Percentiles rank a stretch among this genome's conserved stretches.
These are phyloP conservation scores for Akanthomyces lecanii DNA, from an alignment of 2,329 filamentous ascomycete genomes.

Conservation along the genomic window DNA sequence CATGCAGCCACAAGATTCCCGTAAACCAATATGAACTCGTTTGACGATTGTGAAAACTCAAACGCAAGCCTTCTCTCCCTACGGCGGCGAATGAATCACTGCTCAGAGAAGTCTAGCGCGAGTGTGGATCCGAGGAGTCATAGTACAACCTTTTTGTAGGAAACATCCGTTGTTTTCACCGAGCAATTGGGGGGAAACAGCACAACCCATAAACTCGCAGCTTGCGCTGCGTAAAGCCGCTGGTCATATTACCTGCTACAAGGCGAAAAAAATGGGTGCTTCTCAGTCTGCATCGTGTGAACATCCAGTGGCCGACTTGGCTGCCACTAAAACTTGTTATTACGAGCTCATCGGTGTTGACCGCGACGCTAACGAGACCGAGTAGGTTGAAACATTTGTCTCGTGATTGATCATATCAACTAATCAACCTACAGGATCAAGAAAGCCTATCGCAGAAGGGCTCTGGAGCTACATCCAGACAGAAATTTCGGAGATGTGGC, in stretches of 20 bases:
- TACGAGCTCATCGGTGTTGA: slow-evolving; percentile 80
- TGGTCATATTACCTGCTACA: neutral
- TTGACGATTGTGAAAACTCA: neutral
- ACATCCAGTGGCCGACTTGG: slow-evolving; percentile 24
- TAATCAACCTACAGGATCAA: slow-evolving; percentile 61
- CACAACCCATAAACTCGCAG: neutral
- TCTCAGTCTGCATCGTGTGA: slow-evolving; percentile 48
- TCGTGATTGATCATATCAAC: neutral
- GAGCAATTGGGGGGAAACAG: neutral
- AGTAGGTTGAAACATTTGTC: slow-evolving; percentile 48
- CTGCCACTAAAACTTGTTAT: slow-evolving; percentile 66
- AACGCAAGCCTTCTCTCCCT: neutral
- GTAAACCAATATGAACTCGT: neutral
- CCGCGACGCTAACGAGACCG: slow-evolving; percentile 70
- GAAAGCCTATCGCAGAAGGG: slow-evolving; percentile 85
- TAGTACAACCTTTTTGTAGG: neutral
- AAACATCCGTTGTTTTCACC: neutral
- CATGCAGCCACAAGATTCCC: neutral
- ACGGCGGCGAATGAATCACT: neutral
- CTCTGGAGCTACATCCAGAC: slow-evolving; percentile 90
- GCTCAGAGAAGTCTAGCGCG: neutral
- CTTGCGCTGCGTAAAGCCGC: neutral
- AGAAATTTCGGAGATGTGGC: slow-evolving; percentile 86
- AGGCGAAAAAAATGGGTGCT: slow-evolving; percentile 43
- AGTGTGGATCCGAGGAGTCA: slow-evolving; percentile 11